These are phyloP conservation scores for Ottelia alismoides DNA, from an alignment of 106 monocot species.

Conservation along the genomic window DNA sequence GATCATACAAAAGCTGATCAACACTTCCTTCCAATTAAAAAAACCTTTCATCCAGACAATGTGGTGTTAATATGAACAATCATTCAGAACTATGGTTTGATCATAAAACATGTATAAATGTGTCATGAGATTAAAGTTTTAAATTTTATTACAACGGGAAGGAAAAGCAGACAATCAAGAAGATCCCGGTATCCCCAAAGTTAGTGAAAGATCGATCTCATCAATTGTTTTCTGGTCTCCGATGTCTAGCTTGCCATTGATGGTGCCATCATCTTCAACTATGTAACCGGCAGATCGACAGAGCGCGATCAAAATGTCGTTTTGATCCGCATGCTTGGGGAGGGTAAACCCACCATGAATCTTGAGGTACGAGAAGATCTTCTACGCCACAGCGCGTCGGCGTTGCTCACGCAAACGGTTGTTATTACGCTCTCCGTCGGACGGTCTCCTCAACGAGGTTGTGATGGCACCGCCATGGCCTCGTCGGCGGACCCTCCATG, in stretches of 20 bases:
- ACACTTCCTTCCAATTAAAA: too few species aligned
- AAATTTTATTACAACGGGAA: too few species aligned
- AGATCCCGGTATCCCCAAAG: too few species aligned
- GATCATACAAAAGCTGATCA: too few species aligned
- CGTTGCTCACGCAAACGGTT: slow-evolving; percentile 27
- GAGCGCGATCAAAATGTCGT: slow-evolving; percentile 37
- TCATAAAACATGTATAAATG: too few species aligned
- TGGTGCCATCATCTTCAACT: slow-evolving; percentile 40
- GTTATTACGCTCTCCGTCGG: slow-evolving; percentile 28
- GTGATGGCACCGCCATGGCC: slow-evolving; percentile 12
- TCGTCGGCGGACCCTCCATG: slow-evolving; percentile 27
- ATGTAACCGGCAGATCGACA: slow-evolving; percentile 39
- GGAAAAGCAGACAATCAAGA: too few species aligned
- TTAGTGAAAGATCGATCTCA: too few species aligned
- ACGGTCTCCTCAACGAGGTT: slow-evolving; percentile 24
- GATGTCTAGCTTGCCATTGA: slow-evolving; percentile 23
- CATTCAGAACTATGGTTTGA: too few species aligned
- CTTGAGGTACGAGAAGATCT: slow-evolving; percentile 28
- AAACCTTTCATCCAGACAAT: too few species aligned
- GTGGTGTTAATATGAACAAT: too few species aligned
- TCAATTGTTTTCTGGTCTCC: too few species aligned
- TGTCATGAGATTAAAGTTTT: too few species aligned
- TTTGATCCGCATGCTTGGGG: slow-evolving; percentile 44
- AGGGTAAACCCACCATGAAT: slow-evolving; percentile 18
- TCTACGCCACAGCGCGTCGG: slow-evolving; percentile 23